Conservation (phyloP, 2,329 filamentous ascomycete genomes). For the Ramularia endophylla region DNA sequence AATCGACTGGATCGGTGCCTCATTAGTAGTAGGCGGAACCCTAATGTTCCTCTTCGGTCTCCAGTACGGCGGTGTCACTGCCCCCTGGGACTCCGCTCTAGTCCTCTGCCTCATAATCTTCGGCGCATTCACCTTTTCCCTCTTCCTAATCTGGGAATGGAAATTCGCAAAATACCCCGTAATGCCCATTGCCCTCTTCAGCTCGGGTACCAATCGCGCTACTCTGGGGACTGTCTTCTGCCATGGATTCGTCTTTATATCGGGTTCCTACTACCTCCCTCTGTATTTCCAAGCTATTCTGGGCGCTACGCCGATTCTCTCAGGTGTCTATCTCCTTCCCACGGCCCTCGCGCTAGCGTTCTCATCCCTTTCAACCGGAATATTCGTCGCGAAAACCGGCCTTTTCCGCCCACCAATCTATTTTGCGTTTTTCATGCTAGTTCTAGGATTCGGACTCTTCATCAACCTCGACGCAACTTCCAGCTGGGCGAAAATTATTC, state of each 20-base stretch:
- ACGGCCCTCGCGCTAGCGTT: constrained; percentile 31
- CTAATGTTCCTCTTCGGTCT: constrained; percentile 83
- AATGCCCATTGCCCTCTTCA: constrained; percentile 69
- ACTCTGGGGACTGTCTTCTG: constrained; percentile 61
- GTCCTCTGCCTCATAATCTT: constrained; percentile 75
- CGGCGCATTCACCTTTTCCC: constrained; percentile 50
- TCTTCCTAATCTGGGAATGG: constrained; percentile 70
- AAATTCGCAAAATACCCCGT: constrained; percentile 70
- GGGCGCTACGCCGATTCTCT: constrained; percentile 61
- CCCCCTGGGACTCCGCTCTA: constrained; percentile 68
- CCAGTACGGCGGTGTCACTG: constrained; percentile 71
- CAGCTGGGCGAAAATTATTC: constrained; percentile 34
- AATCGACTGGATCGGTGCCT: constrained; percentile 60
- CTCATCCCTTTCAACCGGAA: constrained; percentile 29
- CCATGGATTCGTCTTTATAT: constrained; percentile 73
- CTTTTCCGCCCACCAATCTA: constrained; percentile 49
- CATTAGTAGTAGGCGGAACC: constrained; percentile 67
- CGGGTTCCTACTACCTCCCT: constrained; percentile 70
- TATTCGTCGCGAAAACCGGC: constrained; percentile 42
- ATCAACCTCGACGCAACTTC: constrained; percentile 31
- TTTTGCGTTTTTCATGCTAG: constrained; percentile 34
- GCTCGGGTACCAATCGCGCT: constrained; percentile 58
- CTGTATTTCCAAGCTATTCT: constrained; percentile 79
- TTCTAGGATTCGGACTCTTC: constrained; percentile 35
- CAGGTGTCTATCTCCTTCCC: constrained; percentile 55